Conservation (phyloP, 169 alveolate genomes). For the Perkinsus marinus region DNA sequence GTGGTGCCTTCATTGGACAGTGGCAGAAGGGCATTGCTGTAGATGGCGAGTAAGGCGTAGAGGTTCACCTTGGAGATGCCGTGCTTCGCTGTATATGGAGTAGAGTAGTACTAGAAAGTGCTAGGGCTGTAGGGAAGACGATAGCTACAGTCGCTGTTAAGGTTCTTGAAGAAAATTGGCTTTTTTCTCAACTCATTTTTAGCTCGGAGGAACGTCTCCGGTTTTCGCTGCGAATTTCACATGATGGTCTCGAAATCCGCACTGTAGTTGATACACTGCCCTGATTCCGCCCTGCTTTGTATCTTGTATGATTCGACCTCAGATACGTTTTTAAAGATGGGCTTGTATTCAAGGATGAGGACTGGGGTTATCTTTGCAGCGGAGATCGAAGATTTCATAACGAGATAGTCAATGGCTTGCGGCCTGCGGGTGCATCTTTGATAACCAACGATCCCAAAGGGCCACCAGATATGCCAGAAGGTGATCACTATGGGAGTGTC, state of each 20-base stretch:
- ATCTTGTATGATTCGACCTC: background rate
- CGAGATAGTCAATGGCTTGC: slow-evolving; percentile 37
- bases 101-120: too few relatives aligned
- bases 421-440: slow-evolving; percentile 45
- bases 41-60: slow-evolving; percentile 28
- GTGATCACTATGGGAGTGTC: background rate
- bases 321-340: slow-evolving; percentile 45
- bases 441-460: slow-evolving; percentile 39
- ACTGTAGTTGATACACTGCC: background rate
- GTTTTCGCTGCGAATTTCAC: too few relatives aligned
- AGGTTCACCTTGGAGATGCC: too few relatives aligned
- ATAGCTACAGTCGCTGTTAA: too few relatives aligned
- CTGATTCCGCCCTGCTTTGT: background rate
- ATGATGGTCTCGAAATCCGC: too few relatives aligned
- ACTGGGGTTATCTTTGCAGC: slow-evolving; percentile 47
- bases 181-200: too few relatives aligned
- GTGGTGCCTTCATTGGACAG: slow-evolving; percentile 41
- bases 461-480: slow-evolving; percentile 43
- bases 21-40: slow-evolving; percentile 54
- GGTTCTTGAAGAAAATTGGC: too few relatives aligned
- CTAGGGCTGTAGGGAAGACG: too few relatives aligned
- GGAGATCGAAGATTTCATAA: slow-evolving; percentile 49
- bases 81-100: too few relatives aligned
- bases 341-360: slow-evolving; percentile 32
- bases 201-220: too few relatives aligned